phyloP scores from a whole-genome alignment of 2,329 filamentous ascomycete genomes.

The Aspergillus aculeatus region DNA sequence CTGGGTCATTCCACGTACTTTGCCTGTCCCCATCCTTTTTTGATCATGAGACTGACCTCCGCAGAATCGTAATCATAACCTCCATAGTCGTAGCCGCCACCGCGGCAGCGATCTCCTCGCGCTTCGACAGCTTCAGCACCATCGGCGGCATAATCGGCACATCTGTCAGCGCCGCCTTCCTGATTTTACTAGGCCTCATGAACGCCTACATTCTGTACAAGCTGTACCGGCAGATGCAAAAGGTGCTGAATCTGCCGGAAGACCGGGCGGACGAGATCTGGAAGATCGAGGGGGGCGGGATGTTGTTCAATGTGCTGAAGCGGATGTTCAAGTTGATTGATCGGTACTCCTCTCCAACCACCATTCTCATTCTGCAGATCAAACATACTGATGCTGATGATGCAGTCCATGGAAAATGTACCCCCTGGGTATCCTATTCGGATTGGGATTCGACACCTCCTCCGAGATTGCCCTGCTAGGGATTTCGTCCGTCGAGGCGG shows the following conservation, averaged over 20 bases:
- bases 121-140: constrained; percentile 75
- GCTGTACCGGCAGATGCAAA: constrained; percentile 66
- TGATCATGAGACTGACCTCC: constrained; percentile 1
- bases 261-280: constrained; percentile 55
- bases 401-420: constrained; percentile 84
- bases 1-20: constrained; percentile 78
- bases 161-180: constrained; percentile 76
- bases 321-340: constrained; percentile 72
- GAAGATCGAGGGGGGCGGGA: constrained; percentile 73
- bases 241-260: constrained; percentile 54
- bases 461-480: constrained; percentile 91
- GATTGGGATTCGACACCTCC: constrained; percentile 91
- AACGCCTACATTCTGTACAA: constrained; percentile 84
- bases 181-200: constrained; percentile 77
- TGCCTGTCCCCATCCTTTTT: constrained; percentile 2
- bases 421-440: constrained; percentile 82
- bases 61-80: constrained; percentile 76
- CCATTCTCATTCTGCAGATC: background rate
- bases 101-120: constrained; percentile 74
- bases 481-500: constrained; percentile 82
- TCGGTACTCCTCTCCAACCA: constrained; percentile 28
- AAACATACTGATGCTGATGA: background rate
- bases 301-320: constrained; percentile 69
- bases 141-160: constrained; percentile 89
- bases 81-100: constrained; percentile 91